phyloP scores from a whole-genome alignment of 1,139 yeast species.

The Sugiyamaella paludigena region DNA sequence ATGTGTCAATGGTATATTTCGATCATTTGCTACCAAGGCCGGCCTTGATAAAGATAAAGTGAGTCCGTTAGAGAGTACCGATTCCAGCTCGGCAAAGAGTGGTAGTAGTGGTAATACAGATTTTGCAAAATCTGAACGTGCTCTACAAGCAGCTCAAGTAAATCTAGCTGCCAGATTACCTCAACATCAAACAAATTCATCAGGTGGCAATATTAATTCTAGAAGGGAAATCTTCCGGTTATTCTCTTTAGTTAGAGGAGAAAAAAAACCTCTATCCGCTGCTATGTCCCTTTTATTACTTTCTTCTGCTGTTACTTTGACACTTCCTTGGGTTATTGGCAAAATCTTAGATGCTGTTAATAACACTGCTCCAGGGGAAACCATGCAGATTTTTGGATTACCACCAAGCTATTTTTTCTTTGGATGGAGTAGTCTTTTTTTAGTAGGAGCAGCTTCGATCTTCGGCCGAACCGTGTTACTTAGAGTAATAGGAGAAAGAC shows the following conservation, averaged over 20 bases:
- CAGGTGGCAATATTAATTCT: constrained; percentile 30
- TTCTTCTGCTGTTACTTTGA: constrained; percentile 64
- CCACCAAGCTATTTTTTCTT: constrained; percentile 49
- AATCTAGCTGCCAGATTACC: constrained; percentile 37
- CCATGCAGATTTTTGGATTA: constrained; percentile 44
- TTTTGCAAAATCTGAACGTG: constrained; percentile 31
- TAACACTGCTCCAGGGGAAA: constrained; percentile 39
- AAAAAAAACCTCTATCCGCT: constrained; percentile 47
- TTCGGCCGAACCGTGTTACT: constrained; percentile 75
- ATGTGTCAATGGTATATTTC: too few relatives aligned
- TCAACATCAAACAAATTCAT: constrained; percentile 11
- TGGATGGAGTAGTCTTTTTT: constrained; percentile 53
- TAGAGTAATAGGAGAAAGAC: constrained; percentile 76
- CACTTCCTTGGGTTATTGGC: constrained; percentile 78
- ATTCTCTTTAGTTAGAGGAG: constrained; percentile 49
- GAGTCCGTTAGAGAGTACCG: too few relatives aligned
- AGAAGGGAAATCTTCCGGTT: constrained; percentile 51
- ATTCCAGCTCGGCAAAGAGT: too few relatives aligned
- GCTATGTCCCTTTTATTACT: constrained; percentile 63
- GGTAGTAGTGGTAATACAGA: not conserved
- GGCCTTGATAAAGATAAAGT: too few relatives aligned
- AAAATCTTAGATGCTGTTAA: constrained; percentile 63
- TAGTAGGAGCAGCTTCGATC: constrained; percentile 71
- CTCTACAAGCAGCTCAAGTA: constrained; percentile 36
- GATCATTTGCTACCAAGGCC: too few relatives aligned